Evolutionary conservation across 1,139 yeast genomes (phyloP), one percentile per base, ranked within the genome.

Genomic region (Taphrina deformans): DNA sequence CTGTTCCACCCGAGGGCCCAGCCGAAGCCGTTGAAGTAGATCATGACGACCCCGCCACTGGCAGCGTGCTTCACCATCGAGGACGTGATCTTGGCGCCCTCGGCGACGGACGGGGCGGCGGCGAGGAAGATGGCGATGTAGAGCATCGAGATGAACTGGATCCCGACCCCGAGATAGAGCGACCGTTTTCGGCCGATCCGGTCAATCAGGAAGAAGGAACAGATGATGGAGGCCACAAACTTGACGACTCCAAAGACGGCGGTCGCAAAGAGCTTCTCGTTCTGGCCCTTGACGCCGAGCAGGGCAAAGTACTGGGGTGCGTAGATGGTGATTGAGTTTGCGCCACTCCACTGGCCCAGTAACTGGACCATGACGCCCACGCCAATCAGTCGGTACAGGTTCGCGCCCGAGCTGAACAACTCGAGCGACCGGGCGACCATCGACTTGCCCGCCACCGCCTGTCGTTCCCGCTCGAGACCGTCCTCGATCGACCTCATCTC

Each of bases 1-100:
- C 83, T 76, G 74, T 85, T 85, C 79, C 82, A 85, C 9, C 88
- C 88, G 75, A 84, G 73, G 18, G 85, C 81, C 88, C 88, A 85
- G 40, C 86, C 87, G 10, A 79, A 75, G 67, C 87, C 88, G 46
- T 81, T 77, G 52, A 84, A 70, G 73, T 78, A 83, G 55, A 85
- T 74, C 41, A 26, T 40, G 23, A 53, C 45, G 27, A 61, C 40
- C 14, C 65, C 65, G n/a, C 35, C 59, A 0, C 38, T 26, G 14
- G 58, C 46, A 7, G 65, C 65, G 40, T 38, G 56, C 14, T 40
- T 24, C 23, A 59, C 63, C 38, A 31, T 38, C n/a, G 50, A 2
- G n/a, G 56, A 38, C 3, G 18, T 23, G 59, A 41, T 29, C 21
- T 55, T 24, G 45, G 29, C 46, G 12, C 40, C 60, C 9, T 52